These are phyloP conservation scores for Pythium volutum DNA, from an alignment of 352 stramenopile genomes.

Conservation along the genomic window DNA sequence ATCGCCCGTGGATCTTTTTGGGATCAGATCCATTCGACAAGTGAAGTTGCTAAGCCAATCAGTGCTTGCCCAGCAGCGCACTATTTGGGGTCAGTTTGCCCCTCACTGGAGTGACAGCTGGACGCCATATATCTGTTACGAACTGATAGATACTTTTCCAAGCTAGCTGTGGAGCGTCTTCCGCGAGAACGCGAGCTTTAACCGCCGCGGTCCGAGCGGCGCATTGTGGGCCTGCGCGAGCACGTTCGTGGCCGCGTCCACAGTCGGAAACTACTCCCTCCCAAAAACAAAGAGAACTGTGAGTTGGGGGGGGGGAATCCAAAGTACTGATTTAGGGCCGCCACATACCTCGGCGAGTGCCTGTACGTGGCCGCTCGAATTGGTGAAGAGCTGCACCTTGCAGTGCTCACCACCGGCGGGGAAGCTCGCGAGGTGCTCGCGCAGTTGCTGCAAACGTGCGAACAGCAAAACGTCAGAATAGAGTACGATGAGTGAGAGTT, in stretches of 20 bases:
- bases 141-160: too few species aligned
- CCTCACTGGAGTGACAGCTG: too few species aligned
- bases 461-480: background rate
- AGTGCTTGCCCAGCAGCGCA: too few species aligned
- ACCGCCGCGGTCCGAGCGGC: constrained; percentile 28
- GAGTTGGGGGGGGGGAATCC: background rate
- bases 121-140: too few species aligned
- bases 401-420: constrained; percentile 34
- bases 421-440: constrained; percentile 34
- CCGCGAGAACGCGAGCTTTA: constrained; percentile 64
- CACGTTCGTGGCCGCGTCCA: constrained; percentile 51
- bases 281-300: background rate
- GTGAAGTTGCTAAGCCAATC: too few species aligned
- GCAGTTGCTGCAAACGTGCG: constrained; percentile 30
- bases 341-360: constrained; percentile 38
- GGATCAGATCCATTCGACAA: too few species aligned
- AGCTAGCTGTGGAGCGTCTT: constrained; percentile 33
- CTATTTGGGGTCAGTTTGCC: too few species aligned
- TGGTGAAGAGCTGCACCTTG: constrained; percentile 48
- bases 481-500: background rate
- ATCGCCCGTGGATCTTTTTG: too few species aligned
- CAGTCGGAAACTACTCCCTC: constrained; percentile 32
- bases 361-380: constrained; percentile 45
- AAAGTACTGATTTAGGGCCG: background rate
- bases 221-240: constrained; percentile 53